phyloP scores from a whole-genome alignment of 202 grass and related monocot species.

The Hordeum pubiflorum region DNA sequence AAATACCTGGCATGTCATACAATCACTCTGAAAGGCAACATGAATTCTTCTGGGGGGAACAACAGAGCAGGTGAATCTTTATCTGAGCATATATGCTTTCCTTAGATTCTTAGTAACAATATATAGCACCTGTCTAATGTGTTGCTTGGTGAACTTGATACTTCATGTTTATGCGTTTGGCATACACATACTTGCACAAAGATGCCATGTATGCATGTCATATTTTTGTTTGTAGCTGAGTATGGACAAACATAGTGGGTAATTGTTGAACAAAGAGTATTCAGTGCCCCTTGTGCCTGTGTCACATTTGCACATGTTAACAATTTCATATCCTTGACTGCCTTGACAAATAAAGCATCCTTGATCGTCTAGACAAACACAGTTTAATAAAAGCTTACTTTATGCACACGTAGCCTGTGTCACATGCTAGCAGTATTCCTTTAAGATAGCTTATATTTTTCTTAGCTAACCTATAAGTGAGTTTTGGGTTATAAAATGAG shows the following conservation, averaged over 20 bases:
- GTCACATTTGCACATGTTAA: not conserved
- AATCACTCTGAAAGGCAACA: conserved; percentile 35
- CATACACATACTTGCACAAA: not conserved
- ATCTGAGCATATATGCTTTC: conserved; percentile 8
- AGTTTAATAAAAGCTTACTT: not conserved
- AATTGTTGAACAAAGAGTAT: not conserved
- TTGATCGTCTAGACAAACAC: not conserved
- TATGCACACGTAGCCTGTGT: not conserved
- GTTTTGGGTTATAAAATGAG: not conserved
- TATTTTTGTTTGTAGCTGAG: not conserved
- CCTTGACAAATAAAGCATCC: not conserved
- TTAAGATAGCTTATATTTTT: not conserved
- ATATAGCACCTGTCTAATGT: not conserved
- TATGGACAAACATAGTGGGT: not conserved
- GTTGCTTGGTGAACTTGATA: conserved; percentile 6
- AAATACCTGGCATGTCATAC: conserved; percentile 6
- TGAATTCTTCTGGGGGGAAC: conserved; percentile 19
- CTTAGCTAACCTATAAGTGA: not conserved
- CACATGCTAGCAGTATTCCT: not conserved
- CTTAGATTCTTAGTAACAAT: not conserved
- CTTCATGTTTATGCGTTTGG: not conserved
- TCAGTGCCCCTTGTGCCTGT: not conserved
- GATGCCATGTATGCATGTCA: not conserved
- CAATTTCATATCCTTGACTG: not conserved
- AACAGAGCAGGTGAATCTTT: conserved; percentile 35